phyloP scores from a whole-genome alignment of 2,329 filamentous ascomycete species.

The Ambrosiella beaveri region DNA sequence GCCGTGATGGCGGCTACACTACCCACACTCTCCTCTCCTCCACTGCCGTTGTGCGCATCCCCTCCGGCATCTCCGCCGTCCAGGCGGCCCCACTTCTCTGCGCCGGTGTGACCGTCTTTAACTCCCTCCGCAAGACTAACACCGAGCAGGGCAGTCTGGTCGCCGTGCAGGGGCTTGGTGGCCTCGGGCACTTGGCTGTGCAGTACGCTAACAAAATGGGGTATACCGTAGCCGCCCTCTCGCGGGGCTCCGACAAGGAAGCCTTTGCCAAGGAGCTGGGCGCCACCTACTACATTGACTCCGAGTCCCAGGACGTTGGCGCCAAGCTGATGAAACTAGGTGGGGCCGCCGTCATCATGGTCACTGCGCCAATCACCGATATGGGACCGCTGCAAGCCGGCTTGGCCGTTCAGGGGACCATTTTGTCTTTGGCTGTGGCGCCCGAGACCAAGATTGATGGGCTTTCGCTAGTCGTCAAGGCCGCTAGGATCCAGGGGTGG shows the following conservation, averaged over 20 bases:
- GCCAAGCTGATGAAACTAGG: conserved; percentile 37
- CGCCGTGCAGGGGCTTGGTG: conserved; percentile 53
- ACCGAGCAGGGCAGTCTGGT: conserved; percentile 33
- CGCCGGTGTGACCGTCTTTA: conserved; percentile 48
- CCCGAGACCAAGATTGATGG: conserved; percentile 25
- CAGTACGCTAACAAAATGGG: conserved; percentile 65
- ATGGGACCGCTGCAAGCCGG: conserved; percentile 36
- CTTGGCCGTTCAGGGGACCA: conserved; percentile 35
- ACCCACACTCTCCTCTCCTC: conserved; percentile 43
- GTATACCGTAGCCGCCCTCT: conserved; percentile 53
- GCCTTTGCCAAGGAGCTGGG: conserved; percentile 40
- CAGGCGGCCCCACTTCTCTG: conserved; percentile 44
- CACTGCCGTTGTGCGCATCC: conserved; percentile 42
- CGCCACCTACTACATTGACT: conserved; percentile 31
- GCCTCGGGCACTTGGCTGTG: conserved; percentile 60
- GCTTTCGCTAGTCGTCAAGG: conserved; percentile 27
- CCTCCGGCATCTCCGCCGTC: conserved; percentile 29
- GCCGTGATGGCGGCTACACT: conserved; percentile 48
- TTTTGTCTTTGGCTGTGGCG: conserved; percentile 40
- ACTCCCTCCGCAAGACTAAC: conserved; percentile 36
- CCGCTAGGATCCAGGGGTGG: conserved; percentile 44
- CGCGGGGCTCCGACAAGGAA: conserved; percentile 47
- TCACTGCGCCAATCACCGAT: conserved; percentile 40
- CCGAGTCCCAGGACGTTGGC: conserved; percentile 31
- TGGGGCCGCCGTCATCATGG: conserved; percentile 43